Conservation (phyloP, 768 basidiomycete species). For the Lanmaoa pseudosensibilis region DNA sequence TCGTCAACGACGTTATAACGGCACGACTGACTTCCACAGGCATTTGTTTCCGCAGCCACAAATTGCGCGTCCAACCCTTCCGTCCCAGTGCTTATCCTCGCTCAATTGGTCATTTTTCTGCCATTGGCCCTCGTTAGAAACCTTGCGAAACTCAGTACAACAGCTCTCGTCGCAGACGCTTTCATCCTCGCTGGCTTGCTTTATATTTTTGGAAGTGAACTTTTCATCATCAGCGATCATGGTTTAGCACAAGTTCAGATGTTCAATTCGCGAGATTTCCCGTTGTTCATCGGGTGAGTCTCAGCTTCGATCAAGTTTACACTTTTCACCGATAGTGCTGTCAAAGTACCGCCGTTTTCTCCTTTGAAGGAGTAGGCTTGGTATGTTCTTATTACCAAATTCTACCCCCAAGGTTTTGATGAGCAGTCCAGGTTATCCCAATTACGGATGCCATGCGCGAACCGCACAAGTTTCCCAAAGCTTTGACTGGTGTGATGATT, state of each 20-base stretch:
- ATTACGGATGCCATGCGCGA: constrained; percentile 97
- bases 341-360: constrained; percentile 90
- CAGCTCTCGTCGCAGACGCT: constrained; percentile 89
- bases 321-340: constrained; percentile 3
- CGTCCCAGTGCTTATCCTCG: constrained; percentile 77
- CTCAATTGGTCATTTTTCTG: constrained; percentile 83
- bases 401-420: neutral
- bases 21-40: constrained; percentile 40
- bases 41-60: constrained; percentile 81
- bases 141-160: constrained; percentile 90
- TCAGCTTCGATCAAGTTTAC: neutral
- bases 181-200: constrained; percentile 89
- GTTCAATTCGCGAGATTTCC: constrained; percentile 90
- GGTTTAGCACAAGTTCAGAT: constrained; percentile 80
- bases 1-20: neutral
- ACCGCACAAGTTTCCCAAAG: constrained; percentile 88
- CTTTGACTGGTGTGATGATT: constrained; percentile 90
- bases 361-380: constrained; percentile 96
- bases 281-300: constrained; percentile 85
- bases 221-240: constrained; percentile 57
- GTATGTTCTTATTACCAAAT: constrained; percentile 40
- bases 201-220: constrained; percentile 88
- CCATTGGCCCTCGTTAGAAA: constrained; percentile 89
- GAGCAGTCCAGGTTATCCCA: constrained; percentile 69
- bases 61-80: constrained; percentile 67